phyloP scores from a whole-genome alignment of 306 rosid species.

The Citrullus colocynthis region DNA sequence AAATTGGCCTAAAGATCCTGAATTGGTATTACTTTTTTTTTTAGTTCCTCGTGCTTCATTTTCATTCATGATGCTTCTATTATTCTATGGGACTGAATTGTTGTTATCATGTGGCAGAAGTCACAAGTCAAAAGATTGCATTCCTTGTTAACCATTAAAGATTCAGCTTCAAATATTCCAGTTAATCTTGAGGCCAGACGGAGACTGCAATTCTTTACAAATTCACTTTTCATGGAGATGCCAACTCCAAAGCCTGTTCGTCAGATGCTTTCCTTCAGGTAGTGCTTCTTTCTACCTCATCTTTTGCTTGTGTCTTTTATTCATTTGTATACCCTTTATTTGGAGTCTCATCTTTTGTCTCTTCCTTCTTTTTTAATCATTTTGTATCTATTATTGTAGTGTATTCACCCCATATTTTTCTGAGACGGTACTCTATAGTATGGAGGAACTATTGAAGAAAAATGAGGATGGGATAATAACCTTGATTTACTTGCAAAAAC shows the following conservation, averaged over 20 bases:
- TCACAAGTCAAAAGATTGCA: constrained; percentile 66
- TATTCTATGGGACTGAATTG: constrained; percentile 10
- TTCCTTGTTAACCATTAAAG: constrained; percentile 76
- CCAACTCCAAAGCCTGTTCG: constrained; percentile 68
- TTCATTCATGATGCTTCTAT: neutral
- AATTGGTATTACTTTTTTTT: constrained; percentile 36
- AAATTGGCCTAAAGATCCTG: constrained; percentile 69
- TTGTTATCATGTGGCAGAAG: constrained; percentile 32
- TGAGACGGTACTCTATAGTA: constrained; percentile 79
- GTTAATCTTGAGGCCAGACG: constrained; percentile 89
- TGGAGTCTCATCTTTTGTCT: constrained; percentile 8
- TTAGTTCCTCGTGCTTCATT: neutral
- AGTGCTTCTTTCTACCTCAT: neutral
- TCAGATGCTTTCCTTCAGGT: constrained; percentile 84
- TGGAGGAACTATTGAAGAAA: constrained; percentile 65
- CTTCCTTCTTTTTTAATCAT: constrained; percentile 15
- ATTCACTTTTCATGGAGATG: constrained; percentile 89
- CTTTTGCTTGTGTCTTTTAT: constrained; percentile 14
- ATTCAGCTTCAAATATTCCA: constrained; percentile 81
- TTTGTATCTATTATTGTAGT: neutral
- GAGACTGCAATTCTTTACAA: constrained; percentile 68
- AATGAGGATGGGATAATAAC: constrained; percentile 90
- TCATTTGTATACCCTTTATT: constrained; percentile 15
- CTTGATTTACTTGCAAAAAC: constrained; percentile 86
- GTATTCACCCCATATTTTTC: constrained; percentile 90